Conservation (phyloP, 495 filamentous ascomycete genomes). For the Endocarpon pusillum region DNA sequence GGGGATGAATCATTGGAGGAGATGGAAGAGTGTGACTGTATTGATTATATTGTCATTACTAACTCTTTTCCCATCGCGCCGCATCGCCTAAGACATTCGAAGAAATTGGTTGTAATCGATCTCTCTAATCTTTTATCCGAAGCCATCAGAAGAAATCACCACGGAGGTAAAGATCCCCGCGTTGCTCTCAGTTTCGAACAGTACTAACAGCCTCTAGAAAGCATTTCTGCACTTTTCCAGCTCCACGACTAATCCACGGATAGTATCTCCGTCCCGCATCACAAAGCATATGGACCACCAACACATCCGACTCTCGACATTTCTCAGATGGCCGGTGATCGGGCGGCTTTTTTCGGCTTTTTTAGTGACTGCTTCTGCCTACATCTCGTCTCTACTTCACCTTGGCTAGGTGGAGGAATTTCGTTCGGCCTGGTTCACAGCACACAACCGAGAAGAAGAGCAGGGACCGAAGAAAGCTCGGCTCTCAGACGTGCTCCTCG, state of each 20-base stretch:
- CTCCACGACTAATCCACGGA: constrained; percentile 27
- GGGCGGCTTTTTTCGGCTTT: too few species aligned
- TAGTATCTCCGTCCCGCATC: background rate
- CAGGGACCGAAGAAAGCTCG: too few species aligned
- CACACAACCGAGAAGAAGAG: too few species aligned
- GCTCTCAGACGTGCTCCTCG: too few species aligned
- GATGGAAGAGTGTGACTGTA: constrained; percentile 79
- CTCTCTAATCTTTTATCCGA: constrained; percentile 75
- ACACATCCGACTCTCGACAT: too few species aligned
- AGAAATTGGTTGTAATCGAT: constrained; percentile 79
- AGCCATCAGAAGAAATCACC: constrained; percentile 88
- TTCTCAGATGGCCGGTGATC: too few species aligned
- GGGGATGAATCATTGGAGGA: constrained; percentile 77
- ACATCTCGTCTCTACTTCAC: too few species aligned
- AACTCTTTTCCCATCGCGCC: constrained; percentile 84
- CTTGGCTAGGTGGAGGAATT: too few species aligned
- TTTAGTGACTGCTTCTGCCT: too few species aligned
- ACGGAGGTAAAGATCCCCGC: constrained; percentile 46
- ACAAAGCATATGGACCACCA: background rate
- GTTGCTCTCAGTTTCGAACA: constrained; percentile 11
- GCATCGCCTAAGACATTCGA: constrained; percentile 46
- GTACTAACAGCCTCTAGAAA: constrained; percentile 32
- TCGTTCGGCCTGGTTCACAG: too few species aligned
- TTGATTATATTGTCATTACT: constrained; percentile 86
- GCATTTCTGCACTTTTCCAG: constrained; percentile 73